These are phyloP conservation scores for Lasiodiplodia theobromae DNA, from an alignment of 2,329 filamentous ascomycete genomes.

Conservation along the genomic window DNA sequence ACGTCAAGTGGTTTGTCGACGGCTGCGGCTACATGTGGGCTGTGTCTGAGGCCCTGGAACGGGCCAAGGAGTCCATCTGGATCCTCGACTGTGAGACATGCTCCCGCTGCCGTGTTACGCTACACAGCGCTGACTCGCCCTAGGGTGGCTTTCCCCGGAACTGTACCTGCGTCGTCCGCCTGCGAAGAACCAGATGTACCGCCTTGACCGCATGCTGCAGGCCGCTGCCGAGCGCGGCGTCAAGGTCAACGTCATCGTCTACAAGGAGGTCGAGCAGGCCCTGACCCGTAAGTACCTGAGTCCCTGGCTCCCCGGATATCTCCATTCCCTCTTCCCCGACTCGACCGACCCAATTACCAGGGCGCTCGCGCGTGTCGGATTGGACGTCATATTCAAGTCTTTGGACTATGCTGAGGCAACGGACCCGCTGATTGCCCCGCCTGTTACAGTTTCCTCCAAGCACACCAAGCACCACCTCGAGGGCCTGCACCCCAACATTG, in stretches of 20 bases:
- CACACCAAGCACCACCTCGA: conserved; percentile 85
- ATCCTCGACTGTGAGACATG: conserved; percentile 72
- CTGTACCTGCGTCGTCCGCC: conserved; percentile 86
- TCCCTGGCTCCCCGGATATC: conserved; percentile 51
- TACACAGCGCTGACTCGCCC: conserved; percentile 22
- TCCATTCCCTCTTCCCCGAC: conserved; percentile 52
- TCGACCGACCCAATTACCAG: conserved; percentile 52
- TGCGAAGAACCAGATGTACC: conserved; percentile 80
- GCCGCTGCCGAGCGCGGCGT: conserved; percentile 85
- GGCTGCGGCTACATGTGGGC: conserved; percentile 87
- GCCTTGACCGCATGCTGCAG: conserved; percentile 81
- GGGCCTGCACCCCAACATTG: conserved; percentile 79
- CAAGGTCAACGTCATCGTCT: conserved; percentile 84
- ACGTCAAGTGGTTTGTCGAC: conserved; percentile 87
- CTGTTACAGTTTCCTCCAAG: conserved; percentile 64
- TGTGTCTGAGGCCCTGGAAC: conserved; percentile 79
- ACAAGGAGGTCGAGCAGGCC: conserved; percentile 83
- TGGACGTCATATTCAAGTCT: conserved; percentile 54
- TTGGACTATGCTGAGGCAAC: conserved; percentile 55
- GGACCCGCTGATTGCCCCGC: conserved; percentile 53
- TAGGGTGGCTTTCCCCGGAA: conserved; percentile 85
- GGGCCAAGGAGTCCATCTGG: conserved; percentile 78
- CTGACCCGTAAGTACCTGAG: conserved; percentile 71
- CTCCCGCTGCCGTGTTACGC: conserved; percentile 4
- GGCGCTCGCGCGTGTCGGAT: conserved; percentile 49